Evolutionary conservation across 2,329 filamentous ascomycete genomes (phyloP), one percentile per base, ranked within the genome.

Genomic region (Fusarium nelsonii): DNA sequence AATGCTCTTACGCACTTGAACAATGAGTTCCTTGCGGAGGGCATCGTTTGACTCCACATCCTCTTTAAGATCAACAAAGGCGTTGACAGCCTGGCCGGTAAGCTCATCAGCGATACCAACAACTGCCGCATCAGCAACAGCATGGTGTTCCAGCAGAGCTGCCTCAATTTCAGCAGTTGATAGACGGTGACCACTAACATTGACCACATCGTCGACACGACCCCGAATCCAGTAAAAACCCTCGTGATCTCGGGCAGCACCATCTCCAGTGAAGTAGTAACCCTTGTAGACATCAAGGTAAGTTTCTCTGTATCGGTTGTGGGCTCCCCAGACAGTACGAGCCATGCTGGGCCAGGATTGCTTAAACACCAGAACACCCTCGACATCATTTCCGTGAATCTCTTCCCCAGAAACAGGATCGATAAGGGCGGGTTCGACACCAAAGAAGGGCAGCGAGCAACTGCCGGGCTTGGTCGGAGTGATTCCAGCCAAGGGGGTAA

Each of bases 181-280:
- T 68, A 99, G 87, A 79, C 96, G 91, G 82, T 99, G 96, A 30
- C 96, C 96, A 74, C 92, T 96, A 67, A 99, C 96, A 81, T 99
- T 99, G 80, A 99, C 95, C 43, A 99, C 96, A 76, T 99, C 96
- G 78, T 99, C 96, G 54, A 99, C 96, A 81, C 96, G 94, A 71
- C 96, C 96, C 68, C 96, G 93, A 79, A 99, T 99, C 96, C 96
- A 99, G 89, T 98, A 99, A 86, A 97, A 99, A 59, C 96, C 96
- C 76, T 99, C 96, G 81, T 97, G 92, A 79, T 99, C 96, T 78
- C 96, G 92, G 63, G 92, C 96, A 58, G 96, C 96, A 78, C 96
- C 96, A 78, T 99, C 96, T 61, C 93, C 93, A 16, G 93, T 96
- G 83, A 96, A 97, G 90, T 99, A 99, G 85, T 97, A 97, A 65